Evolutionary conservation across 2,329 filamentous ascomycete species (phyloP).

Genomic region (Penicillium decumbens): DNA sequence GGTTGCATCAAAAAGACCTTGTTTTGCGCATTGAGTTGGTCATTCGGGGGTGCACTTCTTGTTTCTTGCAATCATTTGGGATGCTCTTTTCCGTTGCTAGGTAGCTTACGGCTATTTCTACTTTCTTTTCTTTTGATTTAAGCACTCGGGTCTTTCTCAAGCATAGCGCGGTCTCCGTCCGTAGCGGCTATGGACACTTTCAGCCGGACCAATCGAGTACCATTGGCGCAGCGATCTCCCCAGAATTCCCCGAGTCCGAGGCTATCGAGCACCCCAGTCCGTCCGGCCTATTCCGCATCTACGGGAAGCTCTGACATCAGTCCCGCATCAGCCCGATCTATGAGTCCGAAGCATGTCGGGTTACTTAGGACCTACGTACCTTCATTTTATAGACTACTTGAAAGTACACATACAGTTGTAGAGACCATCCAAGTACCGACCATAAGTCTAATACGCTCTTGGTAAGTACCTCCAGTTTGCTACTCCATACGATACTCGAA

Average conservation of each 20-base stretch:
- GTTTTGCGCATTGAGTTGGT: constrained; percentile 8
- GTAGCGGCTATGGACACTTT: constrained; percentile 20
- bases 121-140: not conserved
- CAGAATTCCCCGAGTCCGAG: constrained; percentile 26
- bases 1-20: constrained; percentile 16
- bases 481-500: constrained; percentile 3
- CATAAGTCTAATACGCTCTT: constrained; percentile 5
- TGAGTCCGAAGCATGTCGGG: constrained; percentile 25
- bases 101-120: not conserved
- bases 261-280: constrained; percentile 14
- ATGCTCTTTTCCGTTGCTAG: not conserved
- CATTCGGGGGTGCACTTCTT: constrained; percentile 5
- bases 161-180: not conserved
- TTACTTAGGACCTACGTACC: constrained; percentile 8
- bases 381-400: not conserved
- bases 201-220: constrained; percentile 21
- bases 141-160: not conserved
- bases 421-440: constrained; percentile 1
- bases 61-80: not conserved
- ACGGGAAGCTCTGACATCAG: constrained; percentile 35
- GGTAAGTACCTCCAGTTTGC: constrained; percentile 9
- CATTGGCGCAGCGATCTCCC: constrained; percentile 14
- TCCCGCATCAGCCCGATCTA: constrained; percentile 41
- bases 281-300: constrained; percentile 28
- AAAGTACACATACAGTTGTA: not conserved